Evolutionary conservation across 164 flowering plant genomes (phyloP).

Genomic region (Tetrastigma voinierianum): DNA sequence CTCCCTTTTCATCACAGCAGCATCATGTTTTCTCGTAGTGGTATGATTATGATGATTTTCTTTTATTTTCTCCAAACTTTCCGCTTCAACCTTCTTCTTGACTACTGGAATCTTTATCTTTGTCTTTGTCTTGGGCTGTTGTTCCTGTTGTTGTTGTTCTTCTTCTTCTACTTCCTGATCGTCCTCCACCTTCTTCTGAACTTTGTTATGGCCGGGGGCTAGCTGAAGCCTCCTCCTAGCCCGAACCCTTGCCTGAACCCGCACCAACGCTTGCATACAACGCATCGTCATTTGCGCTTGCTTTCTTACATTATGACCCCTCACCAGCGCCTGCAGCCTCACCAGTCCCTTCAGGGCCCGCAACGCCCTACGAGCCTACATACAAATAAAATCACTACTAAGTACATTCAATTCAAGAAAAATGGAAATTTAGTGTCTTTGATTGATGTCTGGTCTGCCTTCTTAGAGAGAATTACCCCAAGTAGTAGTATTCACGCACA

Average conservation of each 20-base stretch:
- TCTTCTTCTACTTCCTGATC: slow-evolving; percentile 13
- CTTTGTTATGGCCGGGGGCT: slow-evolving; percentile 49
- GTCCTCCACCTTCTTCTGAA: slow-evolving; percentile 21
- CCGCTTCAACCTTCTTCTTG: too few relatives aligned
- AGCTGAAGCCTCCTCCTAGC: slow-evolving; percentile 70
- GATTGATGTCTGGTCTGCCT: too few relatives aligned
- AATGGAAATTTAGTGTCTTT: too few relatives aligned
- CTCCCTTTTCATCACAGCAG: slow-evolving; percentile 59
- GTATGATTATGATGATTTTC: too few relatives aligned
- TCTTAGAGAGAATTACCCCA: too few relatives aligned
- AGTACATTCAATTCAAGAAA: too few relatives aligned
- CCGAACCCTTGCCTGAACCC: slow-evolving; percentile 83
- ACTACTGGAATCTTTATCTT: slow-evolving; percentile 16
- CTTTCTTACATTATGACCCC: slow-evolving; percentile 86
- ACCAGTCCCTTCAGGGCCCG: slow-evolving; percentile 92
- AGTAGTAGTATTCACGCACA: too few relatives aligned
- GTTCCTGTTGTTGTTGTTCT: not conserved
- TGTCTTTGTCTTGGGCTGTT: too few relatives aligned
- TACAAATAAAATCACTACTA: not conserved
- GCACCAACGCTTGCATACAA: slow-evolving; percentile 93
- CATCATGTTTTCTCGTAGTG: slow-evolving; percentile 64
- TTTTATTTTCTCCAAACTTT: slow-evolving; percentile 33
- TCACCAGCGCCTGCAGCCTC: slow-evolving; percentile 90
- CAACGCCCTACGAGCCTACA: slow-evolving; percentile 84
- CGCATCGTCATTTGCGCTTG: slow-evolving; percentile 99